phyloP scores from a whole-genome alignment of 108 stramenopile species.

The Fragilaria crotonensis region DNA sequence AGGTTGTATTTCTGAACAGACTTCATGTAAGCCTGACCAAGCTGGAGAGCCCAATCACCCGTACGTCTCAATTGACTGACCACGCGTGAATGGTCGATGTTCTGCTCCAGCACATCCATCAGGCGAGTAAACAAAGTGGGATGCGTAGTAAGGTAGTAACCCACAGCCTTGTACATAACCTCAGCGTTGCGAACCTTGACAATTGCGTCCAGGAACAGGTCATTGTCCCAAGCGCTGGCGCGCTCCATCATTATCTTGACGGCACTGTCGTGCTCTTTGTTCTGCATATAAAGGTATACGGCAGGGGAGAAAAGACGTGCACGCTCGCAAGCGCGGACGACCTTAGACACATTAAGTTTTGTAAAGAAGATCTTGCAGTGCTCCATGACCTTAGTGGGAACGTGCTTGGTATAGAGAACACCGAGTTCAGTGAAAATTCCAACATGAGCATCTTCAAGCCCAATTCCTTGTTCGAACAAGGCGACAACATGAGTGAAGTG shows the following conservation, averaged over 20 bases:
- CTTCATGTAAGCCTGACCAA: slow-evolving; percentile 93
- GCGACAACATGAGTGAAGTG: slow-evolving; percentile 93
- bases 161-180: slow-evolving; percentile 97
- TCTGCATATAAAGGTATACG: slow-evolving; percentile 96
- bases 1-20: slow-evolving; percentile 94
- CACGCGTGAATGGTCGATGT: slow-evolving; percentile 94
- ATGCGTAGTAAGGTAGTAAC: slow-evolving; percentile 89
- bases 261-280: slow-evolving; percentile 95
- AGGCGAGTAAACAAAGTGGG: slow-evolving; percentile 89
- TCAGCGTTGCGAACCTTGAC: slow-evolving; percentile 96
- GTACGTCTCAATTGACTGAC: slow-evolving; percentile 94
- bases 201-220: slow-evolving; percentile 94
- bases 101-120: slow-evolving; percentile 91
- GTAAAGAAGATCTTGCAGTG: slow-evolving; percentile 98
- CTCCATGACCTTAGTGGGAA: slow-evolving; percentile 97
- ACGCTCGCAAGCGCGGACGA: slow-evolving; percentile 97
- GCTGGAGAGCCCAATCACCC: slow-evolving; percentile 89
- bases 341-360: slow-evolving; percentile 96
- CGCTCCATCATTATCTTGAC: slow-evolving; percentile 99
- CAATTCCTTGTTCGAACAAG: slow-evolving; percentile 98
- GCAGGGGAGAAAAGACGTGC: slow-evolving; percentile 95
- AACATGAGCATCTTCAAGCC: slow-evolving; percentile 96
- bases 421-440: slow-evolving; percentile 99
- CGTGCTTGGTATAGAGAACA: slow-evolving; percentile 98
- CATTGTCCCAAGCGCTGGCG: slow-evolving; percentile 87